These are phyloP conservation scores for Eucalyptus sp. DNA, from an alignment of 345 rosid species.

Conservation along the genomic window DNA sequence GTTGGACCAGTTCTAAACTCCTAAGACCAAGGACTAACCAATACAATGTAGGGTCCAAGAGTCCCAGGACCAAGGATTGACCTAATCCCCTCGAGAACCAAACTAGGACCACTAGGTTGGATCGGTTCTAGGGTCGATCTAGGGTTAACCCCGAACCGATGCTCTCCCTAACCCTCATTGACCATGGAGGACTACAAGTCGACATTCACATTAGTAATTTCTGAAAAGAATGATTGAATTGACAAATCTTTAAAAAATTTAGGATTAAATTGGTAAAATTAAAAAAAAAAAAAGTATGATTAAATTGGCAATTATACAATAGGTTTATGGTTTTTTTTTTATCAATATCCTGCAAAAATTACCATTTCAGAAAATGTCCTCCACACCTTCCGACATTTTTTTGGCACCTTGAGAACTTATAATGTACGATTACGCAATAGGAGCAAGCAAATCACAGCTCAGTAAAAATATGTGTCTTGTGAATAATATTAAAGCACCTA, in stretches of 20 bases:
- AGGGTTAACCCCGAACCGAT: no score
- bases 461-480: not conserved
- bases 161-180: not conserved
- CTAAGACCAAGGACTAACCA: no score
- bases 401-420: not conserved
- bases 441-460: not conserved
- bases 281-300: not conserved
- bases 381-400: not conserved
- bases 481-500: not conserved
- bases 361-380: not conserved
- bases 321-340: not conserved
- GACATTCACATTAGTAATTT: not conserved
- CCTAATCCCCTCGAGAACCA: no score
- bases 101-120: no score
- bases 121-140: accelerated
- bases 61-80: no score
- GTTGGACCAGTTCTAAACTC: no score
- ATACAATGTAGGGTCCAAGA: no score
- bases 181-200: not conserved
- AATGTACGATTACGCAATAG: not conserved
- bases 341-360: not conserved
- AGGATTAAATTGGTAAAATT: not conserved
- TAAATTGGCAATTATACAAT: not conserved
- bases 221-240: not conserved
- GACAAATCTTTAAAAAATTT: not conserved